phyloP scores from a whole-genome alignment of 2,329 filamentous ascomycete genomes.

The Arthrobotrys megalospora region DNA sequence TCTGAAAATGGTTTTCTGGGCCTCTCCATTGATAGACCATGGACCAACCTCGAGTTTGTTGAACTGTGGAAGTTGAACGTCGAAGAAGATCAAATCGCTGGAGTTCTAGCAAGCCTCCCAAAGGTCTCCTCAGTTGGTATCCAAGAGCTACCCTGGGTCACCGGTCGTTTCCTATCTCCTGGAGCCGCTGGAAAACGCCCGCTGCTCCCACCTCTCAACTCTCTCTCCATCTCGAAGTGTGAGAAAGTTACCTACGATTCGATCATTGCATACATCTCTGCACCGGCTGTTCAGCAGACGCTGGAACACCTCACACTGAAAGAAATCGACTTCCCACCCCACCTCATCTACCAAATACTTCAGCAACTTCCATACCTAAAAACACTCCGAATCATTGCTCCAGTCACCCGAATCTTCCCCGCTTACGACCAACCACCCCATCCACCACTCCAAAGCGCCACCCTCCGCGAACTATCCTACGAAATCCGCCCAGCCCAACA shows the following conservation, averaged over 20 bases:
- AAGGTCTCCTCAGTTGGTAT: slow-evolving; percentile 82
- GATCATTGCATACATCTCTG: slow-evolving; percentile 77
- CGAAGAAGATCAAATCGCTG: slow-evolving; percentile 79
- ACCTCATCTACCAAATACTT: slow-evolving; percentile 69
- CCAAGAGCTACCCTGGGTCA: slow-evolving; percentile 77
- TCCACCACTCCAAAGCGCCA: slow-evolving; percentile 71
- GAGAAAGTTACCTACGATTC: slow-evolving; percentile 81
- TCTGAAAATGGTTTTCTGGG: slow-evolving; percentile 83
- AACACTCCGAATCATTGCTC: slow-evolving; percentile 72
- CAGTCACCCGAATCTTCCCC: slow-evolving; percentile 74
- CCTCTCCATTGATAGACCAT: slow-evolving; percentile 76
- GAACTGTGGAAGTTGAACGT: slow-evolving; percentile 79
- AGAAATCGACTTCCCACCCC: slow-evolving; percentile 74
- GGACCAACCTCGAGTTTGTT: slow-evolving; percentile 80
- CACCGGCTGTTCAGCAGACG: slow-evolving; percentile 73
- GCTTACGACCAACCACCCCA: slow-evolving; percentile 74
- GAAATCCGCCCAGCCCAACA: slow-evolving; percentile 79
- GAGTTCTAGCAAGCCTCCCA: slow-evolving; percentile 78
- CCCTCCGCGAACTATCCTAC: slow-evolving; percentile 81
- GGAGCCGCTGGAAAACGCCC: slow-evolving; percentile 74
- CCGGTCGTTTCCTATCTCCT: slow-evolving; percentile 81
- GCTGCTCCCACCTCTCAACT: slow-evolving; percentile 80
- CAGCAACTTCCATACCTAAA: slow-evolving; percentile 68
- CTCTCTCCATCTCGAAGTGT: slow-evolving; percentile 80
- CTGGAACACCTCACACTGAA: slow-evolving; percentile 81